phyloP scores from a whole-genome alignment of 495 filamentous ascomycete species.

The Penicillium bialowiezense region DNA sequence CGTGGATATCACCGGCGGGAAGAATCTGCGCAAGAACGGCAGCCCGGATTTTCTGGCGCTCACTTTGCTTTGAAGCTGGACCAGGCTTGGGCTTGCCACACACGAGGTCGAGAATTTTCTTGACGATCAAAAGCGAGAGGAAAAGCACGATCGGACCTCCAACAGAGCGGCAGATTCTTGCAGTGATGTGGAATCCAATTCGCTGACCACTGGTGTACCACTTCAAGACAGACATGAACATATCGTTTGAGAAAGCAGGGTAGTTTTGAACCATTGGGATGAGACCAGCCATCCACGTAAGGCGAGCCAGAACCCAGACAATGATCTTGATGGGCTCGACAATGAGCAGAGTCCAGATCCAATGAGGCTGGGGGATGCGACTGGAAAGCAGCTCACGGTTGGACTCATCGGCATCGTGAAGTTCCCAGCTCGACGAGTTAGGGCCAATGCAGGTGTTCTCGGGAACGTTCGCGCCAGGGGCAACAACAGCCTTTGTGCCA shows the following conservation, averaged over 20 bases:
- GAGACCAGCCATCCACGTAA: conserved; percentile 41
- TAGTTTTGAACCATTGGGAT: conserved; percentile 29
- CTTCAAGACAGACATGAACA: conserved; percentile 25
- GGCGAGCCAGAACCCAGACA: conserved; percentile 21
- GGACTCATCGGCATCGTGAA: conserved; percentile 33
- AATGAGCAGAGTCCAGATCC: conserved; percentile 25
- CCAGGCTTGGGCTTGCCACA: conserved; percentile 29
- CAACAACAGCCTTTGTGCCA: conserved; percentile 37
- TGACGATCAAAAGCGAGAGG: conserved; percentile 23
- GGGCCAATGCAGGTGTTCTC: conserved; percentile 41
- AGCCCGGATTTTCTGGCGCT: conserved; percentile 31
- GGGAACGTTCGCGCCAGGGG: conserved; percentile 38
- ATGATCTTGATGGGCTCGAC: conserved; percentile 28
- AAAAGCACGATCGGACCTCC: conserved; percentile 37
- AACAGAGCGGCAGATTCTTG: conserved; percentile 25
- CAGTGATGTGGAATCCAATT: conserved; percentile 40
- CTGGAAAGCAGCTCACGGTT: conserved; percentile 32
- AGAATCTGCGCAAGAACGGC: conserved; percentile 31
- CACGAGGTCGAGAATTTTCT: conserved; percentile 21
- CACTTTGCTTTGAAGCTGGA: conserved; percentile 18
- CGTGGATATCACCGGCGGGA: conserved; percentile 27
- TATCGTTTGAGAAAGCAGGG: conserved; percentile 15
- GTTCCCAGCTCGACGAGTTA: conserved; percentile 47
- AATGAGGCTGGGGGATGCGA: conserved; percentile 31
- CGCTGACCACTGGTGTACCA: conserved; percentile 39